Base-by-base conservation (phyloP, 2,329 filamentous ascomycete genomes). In the Akanthomyces lecanii region DNA sequence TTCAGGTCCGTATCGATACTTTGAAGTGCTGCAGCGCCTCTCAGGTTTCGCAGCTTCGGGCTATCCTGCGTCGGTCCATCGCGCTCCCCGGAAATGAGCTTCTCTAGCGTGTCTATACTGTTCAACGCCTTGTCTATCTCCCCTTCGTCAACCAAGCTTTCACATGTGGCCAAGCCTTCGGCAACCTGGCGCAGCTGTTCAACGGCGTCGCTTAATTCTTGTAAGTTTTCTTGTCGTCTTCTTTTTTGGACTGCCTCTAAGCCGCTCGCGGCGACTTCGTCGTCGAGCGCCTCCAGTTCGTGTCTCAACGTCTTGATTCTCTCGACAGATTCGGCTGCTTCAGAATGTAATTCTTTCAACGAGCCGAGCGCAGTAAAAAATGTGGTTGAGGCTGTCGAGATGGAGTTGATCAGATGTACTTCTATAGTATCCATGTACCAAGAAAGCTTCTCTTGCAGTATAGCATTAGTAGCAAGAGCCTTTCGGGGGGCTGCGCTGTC, bases 371-470 rank as follows among this genome's bases (percentile, higher is more conserved):
- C 95, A 0, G 92, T 93, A 71, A 99, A 99, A 75, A 99, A 99
- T 0, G 94, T 97, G 0, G 92, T 92, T 0, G 95, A 98, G 1
- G 95, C 95, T 0, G 91, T 92, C 2, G 94, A 98, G 66, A 99
- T 99, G 0, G 93, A 97, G 38, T 91, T 92, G 69, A 99, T 97
- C 8, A 99, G 81, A 73, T 99, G 95, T 61, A 99, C 92, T 73
- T 99, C 95, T 25, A 99, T 92, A 0, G 95, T 99, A 73, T 99
- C 95, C 92, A 99, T 97, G 74, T 99, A 99, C 95, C 95, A 99
- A 0, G 95, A 98, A 14, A 99, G 81, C 76, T 99, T 99, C 76
- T 99, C 95, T 73, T 99, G 95, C 42, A 99, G 76, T 64, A 99
- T 99, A 0, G 95, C 95, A 76, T 99, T 99, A 0, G 93, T 97